Conservation (phyloP, 805 yeast genomes). For the Kuraishia floccosa region DNA sequence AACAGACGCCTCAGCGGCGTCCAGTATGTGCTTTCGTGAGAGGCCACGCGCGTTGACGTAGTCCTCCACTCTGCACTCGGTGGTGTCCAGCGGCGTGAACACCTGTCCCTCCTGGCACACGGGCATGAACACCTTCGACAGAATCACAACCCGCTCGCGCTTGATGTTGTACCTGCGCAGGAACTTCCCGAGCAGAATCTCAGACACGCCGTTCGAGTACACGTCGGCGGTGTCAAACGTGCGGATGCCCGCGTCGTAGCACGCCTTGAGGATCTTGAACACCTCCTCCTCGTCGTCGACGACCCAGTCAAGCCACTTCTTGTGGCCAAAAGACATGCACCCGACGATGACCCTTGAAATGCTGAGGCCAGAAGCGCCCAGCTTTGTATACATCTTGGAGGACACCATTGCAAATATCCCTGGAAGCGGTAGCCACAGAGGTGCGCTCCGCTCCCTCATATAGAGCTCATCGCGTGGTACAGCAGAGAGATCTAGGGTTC, state of each 20-base stretch:
- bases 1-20: conserved; percentile 27
- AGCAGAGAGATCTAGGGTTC: too few species aligned
- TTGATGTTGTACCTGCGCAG: conserved; percentile 36
- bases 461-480: too few species aligned
- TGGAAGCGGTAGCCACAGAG: too few species aligned
- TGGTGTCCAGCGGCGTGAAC: neutral
- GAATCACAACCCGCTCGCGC: conserved; percentile 43
- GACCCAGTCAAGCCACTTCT: conserved; percentile 32
- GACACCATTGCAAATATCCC: too few species aligned
- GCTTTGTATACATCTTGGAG: too few species aligned
- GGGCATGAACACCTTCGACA: conserved; percentile 30
- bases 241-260: conserved; percentile 34
- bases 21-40: conserved; percentile 35
- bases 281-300: conserved; percentile 35
- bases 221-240: conserved; percentile 43
- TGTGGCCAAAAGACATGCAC: conserved; percentile 41
- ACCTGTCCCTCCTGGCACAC: conserved; percentile 7
- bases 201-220: conserved; percentile 37
- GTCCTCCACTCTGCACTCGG: conserved; percentile 9
- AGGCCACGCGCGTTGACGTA: conserved; percentile 26
- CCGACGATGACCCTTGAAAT: too few species aligned
- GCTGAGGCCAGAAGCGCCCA: too few species aligned
- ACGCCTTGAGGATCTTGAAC: conserved; percentile 28
- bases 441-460: too few species aligned
- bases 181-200: conserved; percentile 39